A percentile compares a stretch with the other conserved stretches of the same genome.
These are phyloP conservation scores for Middelhovenomyces tepae DNA, from an alignment of 805 yeast genomes.

Conservation along the genomic window DNA sequence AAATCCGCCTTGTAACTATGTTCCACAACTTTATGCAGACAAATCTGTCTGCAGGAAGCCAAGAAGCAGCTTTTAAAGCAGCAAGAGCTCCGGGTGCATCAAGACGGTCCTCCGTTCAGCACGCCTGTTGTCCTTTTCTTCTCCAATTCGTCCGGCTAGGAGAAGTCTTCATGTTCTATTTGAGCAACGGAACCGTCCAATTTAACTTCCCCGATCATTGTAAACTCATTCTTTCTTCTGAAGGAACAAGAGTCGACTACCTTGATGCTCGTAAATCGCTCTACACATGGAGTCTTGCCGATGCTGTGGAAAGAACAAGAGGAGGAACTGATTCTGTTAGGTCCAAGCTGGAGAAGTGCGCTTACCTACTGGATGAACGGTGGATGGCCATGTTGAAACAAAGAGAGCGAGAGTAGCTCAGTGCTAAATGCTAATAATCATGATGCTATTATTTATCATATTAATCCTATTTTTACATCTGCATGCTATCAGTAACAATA, in stretches of 20 bases:
- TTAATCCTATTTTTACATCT: too few relatives aligned
- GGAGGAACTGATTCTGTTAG: too few relatives aligned
- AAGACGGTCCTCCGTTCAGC: too few relatives aligned
- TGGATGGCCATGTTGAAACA: conserved; percentile 6
- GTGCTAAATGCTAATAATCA: too few relatives aligned
- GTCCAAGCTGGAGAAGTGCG: conserved; percentile 10
- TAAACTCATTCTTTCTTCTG: conserved; percentile 70
- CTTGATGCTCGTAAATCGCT: conserved; percentile 35
- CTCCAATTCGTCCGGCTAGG: conserved; percentile 75
- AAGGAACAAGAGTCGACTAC: conserved; percentile 70
- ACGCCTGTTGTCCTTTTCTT: too few relatives aligned
- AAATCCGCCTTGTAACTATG: conserved; percentile 71
- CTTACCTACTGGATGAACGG: conserved; percentile 6
- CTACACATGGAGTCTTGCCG: conserved; percentile 19
- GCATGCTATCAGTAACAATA: too few relatives aligned
- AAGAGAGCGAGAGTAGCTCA: too few relatives aligned
- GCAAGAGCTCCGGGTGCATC: conserved; percentile 22
- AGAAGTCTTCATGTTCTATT: conserved; percentile 80
- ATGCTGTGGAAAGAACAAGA: too few relatives aligned
- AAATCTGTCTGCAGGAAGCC: conserved; percentile 59
- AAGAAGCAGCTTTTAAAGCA: conserved; percentile 4
- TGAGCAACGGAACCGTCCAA: conserved; percentile 88
- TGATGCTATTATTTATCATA: too few relatives aligned
- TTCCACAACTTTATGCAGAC: conserved; percentile 90
- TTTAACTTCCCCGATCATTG: conserved; percentile 94